A percentile compares a stretch with the other conserved stretches of the same genome.
These are phyloP conservation scores for Collariella sp. DNA, from an alignment of 495 filamentous ascomycete species.

Conservation along the genomic window DNA sequence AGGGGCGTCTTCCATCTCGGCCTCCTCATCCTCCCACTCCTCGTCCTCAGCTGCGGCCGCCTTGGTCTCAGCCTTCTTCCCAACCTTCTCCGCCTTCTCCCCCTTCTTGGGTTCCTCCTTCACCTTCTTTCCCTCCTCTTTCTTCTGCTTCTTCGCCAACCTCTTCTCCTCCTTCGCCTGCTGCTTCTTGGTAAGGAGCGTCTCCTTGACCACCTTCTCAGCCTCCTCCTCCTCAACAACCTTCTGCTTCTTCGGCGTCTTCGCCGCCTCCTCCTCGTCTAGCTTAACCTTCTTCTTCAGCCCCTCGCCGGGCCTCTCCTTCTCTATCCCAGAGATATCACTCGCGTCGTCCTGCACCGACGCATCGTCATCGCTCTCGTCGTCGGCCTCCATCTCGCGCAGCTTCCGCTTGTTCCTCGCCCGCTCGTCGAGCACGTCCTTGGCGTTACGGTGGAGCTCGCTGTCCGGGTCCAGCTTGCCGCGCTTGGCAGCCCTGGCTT, in stretches of 20 bases:
- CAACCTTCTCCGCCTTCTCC: slow-evolving; percentile 20
- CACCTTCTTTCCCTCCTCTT: slow-evolving; percentile 29
- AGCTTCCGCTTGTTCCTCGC: slow-evolving; percentile 59
- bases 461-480: slow-evolving; percentile 83
- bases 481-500: slow-evolving; percentile 64
- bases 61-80: slow-evolving; percentile 15
- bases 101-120: slow-evolving; percentile 24
- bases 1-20: background rate
- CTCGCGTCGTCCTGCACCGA: slow-evolving; percentile 32
- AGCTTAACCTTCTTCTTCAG: slow-evolving; percentile 39
- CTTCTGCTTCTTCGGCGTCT: slow-evolving; percentile 38
- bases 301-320: slow-evolving; percentile 48
- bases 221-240: slow-evolving; percentile 18
- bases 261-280: slow-evolving; percentile 33
- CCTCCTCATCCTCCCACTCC: slow-evolving; percentile 5
- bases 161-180: slow-evolving; percentile 31
- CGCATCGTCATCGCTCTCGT: slow-evolving; percentile 22
- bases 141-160: slow-evolving; percentile 31
- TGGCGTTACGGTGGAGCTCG: slow-evolving; percentile 58
- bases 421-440: slow-evolving; percentile 77
- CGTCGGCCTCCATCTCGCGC: slow-evolving; percentile 24
- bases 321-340: slow-evolving; percentile 37
- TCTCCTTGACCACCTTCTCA: slow-evolving; percentile 21
- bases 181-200: slow-evolving; percentile 17
- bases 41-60: slow-evolving; percentile 14